phyloP scores from a whole-genome alignment of 805 yeast genomes.

The Ogataea pignaliae region DNA sequence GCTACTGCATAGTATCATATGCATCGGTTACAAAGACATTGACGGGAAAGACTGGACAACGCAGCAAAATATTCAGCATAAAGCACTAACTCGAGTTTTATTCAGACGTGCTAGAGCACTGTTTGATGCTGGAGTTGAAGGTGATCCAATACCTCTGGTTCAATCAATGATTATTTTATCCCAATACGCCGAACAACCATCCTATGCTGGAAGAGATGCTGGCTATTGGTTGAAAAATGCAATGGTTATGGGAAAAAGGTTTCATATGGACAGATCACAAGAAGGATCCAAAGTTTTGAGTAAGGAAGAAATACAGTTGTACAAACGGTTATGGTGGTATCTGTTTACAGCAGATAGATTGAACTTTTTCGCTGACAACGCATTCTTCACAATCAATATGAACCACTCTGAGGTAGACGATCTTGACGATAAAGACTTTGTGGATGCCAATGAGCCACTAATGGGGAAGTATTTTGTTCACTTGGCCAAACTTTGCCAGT shows the following conservation, averaged over 20 bases:
- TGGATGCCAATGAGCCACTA: conserved; percentile 41
- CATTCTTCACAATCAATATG: conserved; percentile 60
- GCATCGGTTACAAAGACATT: conserved; percentile 60
- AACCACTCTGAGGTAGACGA: conserved; percentile 75
- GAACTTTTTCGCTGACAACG: conserved; percentile 54
- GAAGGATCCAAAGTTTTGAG: background rate
- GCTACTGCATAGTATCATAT: conserved; percentile 54
- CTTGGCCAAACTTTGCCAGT: background rate
- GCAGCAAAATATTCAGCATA: conserved; percentile 41
- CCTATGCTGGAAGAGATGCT: conserved; percentile 42
- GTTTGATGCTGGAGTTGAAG: conserved; percentile 61
- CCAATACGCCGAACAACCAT: conserved; percentile 1
- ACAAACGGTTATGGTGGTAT: conserved; percentile 70
- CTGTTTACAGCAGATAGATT: conserved; percentile 60
- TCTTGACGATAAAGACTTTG: conserved; percentile 58
- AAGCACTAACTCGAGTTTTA: conserved; percentile 25
- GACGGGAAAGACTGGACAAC: conserved; percentile 50
- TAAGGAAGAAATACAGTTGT: conserved; percentile 30
- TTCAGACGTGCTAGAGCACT: conserved; percentile 50
- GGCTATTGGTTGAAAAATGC: conserved; percentile 70
- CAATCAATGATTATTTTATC: conserved; percentile 40
- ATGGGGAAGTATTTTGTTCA: background rate
- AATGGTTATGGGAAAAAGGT: conserved; percentile 63
- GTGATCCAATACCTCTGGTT: conserved; percentile 52
- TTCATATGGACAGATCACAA: conserved; percentile 57